Conservation (phyloP, 495 filamentous ascomycete genomes). For the Aspergillus taichungensis region DNA sequence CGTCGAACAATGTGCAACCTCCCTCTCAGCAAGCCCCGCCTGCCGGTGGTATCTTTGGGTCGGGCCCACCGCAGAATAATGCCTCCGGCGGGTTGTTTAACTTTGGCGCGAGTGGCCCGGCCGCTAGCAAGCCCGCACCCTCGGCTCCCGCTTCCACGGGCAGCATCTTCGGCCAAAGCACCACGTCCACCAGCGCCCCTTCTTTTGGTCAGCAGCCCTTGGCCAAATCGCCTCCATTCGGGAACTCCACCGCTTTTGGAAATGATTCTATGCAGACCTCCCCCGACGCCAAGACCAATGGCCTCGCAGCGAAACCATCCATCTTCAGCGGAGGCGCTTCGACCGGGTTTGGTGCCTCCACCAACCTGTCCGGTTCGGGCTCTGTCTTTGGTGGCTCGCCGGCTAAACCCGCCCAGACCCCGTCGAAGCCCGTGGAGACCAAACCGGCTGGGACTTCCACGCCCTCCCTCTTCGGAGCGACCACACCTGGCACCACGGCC, state of each 20-base stretch:
- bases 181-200: slow-evolving; percentile 10
- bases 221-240: slow-evolving; percentile 17
- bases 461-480: slow-evolving; percentile 17
- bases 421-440: slow-evolving; percentile 15
- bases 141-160: slow-evolving; percentile 10
- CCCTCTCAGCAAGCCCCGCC: slow-evolving; percentile 15
- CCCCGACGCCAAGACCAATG: slow-evolving; percentile 28
- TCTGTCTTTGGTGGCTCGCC: slow-evolving; percentile 12
- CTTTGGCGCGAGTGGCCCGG: slow-evolving; percentile 12
- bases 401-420: slow-evolving; percentile 9
- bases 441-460: slow-evolving; percentile 9
- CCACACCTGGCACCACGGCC: slow-evolving; percentile 11
- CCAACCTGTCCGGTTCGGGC: slow-evolving; percentile 7
- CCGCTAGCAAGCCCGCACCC: slow-evolving; percentile 8
- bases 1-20: slow-evolving; percentile 11
- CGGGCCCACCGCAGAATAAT: slow-evolving; percentile 9
- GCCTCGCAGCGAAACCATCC: slow-evolving; percentile 9
- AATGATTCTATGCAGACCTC: slow-evolving; percentile 38
- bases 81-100: slow-evolving; percentile 15
- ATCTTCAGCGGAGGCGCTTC: slow-evolving; percentile 12
- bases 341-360: slow-evolving; percentile 9
- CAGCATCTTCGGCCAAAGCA: slow-evolving; percentile 19
- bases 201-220: slow-evolving; percentile 15
- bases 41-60: slow-evolving; percentile 14
- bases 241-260: slow-evolving; percentile 16